A percentile compares a stretch with the other conserved stretches of the same genome.
Conservation (phyloP, 163 green algal species). For the Dunaliella salina region DNA sequence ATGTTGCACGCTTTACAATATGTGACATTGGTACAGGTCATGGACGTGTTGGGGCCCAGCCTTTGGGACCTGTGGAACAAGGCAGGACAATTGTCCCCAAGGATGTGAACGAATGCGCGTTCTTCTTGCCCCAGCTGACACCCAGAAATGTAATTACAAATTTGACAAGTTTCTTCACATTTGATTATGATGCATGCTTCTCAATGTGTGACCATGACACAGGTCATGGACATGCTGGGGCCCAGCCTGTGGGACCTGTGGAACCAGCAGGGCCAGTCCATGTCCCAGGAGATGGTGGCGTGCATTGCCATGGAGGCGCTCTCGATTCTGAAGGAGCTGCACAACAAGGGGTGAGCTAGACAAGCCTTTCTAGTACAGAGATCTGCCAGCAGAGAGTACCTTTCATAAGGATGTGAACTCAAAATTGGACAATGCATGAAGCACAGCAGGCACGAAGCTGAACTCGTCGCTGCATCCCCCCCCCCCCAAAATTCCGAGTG, state of each 20-base stretch:
- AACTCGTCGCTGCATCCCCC: too few species aligned
- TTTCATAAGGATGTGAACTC: background rate
- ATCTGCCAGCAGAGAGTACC: background rate
- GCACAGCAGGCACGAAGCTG: too few species aligned
- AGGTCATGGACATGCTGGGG: slow-evolving; percentile 98
- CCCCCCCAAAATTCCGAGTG: too few species aligned
- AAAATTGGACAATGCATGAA: too few species aligned
- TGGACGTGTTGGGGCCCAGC: too few species aligned
- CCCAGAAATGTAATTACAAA: background rate
- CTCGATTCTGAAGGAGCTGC: slow-evolving; percentile 95
- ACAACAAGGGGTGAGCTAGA: slow-evolving; percentile 80
- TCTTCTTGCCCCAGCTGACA: background rate
- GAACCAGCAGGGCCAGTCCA: slow-evolving; percentile 89
- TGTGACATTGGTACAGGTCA: too few species aligned
- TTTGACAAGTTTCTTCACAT: background rate
- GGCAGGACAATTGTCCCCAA: too few species aligned
- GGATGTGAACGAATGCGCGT: too few species aligned
- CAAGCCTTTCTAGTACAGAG: too few species aligned
- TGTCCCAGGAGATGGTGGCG: slow-evolving; percentile 98
- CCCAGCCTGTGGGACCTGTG: slow-evolving; percentile 97
- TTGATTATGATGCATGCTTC: background rate
- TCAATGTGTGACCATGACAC: too few species aligned
- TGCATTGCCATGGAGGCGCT: slow-evolving; percentile 97
- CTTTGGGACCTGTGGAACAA: too few species aligned
- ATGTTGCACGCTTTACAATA: too few species aligned